A percentile compares a stretch with the other conserved stretches of the same genome.
phyloP scores from a whole-genome alignment of 140 eudicot species.

The Artemisia princeps region DNA sequence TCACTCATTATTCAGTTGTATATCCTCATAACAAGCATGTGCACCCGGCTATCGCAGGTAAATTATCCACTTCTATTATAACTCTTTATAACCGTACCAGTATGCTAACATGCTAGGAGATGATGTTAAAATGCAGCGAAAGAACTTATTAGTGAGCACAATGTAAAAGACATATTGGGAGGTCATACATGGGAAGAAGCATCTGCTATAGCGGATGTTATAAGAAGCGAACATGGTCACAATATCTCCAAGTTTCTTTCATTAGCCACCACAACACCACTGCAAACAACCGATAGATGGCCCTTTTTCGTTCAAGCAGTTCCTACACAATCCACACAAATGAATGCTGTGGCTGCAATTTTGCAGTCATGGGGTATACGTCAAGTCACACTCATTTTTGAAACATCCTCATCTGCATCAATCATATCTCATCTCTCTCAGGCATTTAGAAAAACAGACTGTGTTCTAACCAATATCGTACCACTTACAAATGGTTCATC shows the following conservation, averaged over 20 bases:
- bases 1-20: slow-evolving; percentile 19
- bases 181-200: too few species aligned
- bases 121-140: slow-evolving; percentile 32
- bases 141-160: slow-evolving; percentile 25
- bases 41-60: slow-evolving; percentile 44
- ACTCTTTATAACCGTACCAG: too few species aligned
- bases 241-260: slow-evolving; percentile 37
- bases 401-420: too few species aligned
- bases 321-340: slow-evolving; percentile 26
- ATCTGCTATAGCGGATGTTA: slow-evolving; percentile 33
- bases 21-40: slow-evolving; percentile 33
- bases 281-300: slow-evolving; percentile 28
- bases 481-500: too few species aligned
- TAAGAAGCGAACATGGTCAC: not conserved
- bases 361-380: slow-evolving; percentile 24
- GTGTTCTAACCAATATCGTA: too few species aligned
- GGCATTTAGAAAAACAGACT: too few species aligned
- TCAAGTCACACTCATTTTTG: slow-evolving; percentile 23
- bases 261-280: slow-evolving; percentile 27
- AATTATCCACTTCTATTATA: not conserved
- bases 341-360: slow-evolving; percentile 23
- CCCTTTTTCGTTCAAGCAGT: slow-evolving; percentile 45
- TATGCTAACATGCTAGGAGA: too few species aligned
- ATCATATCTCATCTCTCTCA: too few species aligned
- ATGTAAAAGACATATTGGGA: too few species aligned